Base-by-base conservation (phyloP, 2,329 filamentous ascomycete genomes). In the Aspergillus amoenus region DNA sequence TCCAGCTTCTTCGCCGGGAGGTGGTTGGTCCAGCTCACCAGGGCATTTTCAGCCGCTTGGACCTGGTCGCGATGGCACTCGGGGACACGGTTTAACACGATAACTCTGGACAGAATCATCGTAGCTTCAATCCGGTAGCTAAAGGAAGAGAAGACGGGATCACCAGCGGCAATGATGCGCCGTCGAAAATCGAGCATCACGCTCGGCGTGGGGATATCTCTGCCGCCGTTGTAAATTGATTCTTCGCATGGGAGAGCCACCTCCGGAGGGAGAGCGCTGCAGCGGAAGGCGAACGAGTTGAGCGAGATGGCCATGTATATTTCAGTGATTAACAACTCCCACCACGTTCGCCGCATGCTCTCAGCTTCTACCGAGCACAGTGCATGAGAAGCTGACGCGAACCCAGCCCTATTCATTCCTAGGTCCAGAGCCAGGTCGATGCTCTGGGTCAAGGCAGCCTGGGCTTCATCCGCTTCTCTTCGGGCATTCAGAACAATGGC, bases 321-420 rank as follows among this genome's bases (percentile, higher is more conserved):
- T 66, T 95, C 91, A 11, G 89, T 83, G 30, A 89, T 82, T 67
- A 87, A 92, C 27, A 89, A 67, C 65, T 84, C 90, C 92, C 92
- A 96, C 91, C 91, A 96, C 1, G 91, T 96, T 59, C 92, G 81
- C 30, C 91, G 83, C 84, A 90, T 89, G 69, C 88, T 91, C 73
- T 96, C 92, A 68, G 93, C 89, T 17, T 93, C 70, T 1, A 90
- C 78, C 0, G 64, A 60, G 84, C 82, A 6, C 87, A 86, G 60
- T 15, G 64, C 30, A 30, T 62, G 64, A 13, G 64, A 46, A 12
- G 69, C 63, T 1, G 65, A 51, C 8, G 72, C 71, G 70, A 88
- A 95, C 0, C 84, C 81, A 51, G 83, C 79, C 3, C 83, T 84
- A 67, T 95, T 86, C 75, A 96, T 84, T 0, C 88, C 87, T 24